Evolutionary conservation across 176 grass and related monocot genomes (phyloP), one percentile per base, ranked within the genome.

Genomic region (Tillandsia leiboldiana): DNA sequence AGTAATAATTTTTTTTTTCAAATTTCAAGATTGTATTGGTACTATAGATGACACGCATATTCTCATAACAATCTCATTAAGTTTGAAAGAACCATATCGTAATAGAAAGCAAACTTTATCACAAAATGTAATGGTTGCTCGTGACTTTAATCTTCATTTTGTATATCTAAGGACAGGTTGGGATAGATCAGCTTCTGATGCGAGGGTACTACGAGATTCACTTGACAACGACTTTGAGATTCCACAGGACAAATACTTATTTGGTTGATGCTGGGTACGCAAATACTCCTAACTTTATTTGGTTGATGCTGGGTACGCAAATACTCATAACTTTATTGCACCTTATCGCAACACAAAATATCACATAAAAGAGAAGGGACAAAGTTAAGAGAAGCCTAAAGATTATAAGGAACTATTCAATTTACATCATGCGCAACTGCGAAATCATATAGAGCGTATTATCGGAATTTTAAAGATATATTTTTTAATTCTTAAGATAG

Each of bases 301-400:
- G 20, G 20, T 20, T 20, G 20, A 20, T 20, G 0, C 20, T 20
- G 20, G 20, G 20, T 20, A 20, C 0, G 20, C 20, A 20, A 20
- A 20, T 20, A 20, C 20, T 20, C 0, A 0, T 20, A 15, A 52
- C 28, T 75, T 75, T 66, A 0, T 67, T 66, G 58, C 63, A 23
- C 70, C 70, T 49, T 73, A 71, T 22, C 20, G 48, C 11, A 58
- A 12, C 49, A 78, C 51, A 70, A 62, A 65, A 51, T 78, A 78
- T 22, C 75, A 78, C 59, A n/a, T 70, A 51, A 11, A 70, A 70
- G 51, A 78, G 51, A 20, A 78, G 61, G 67, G n/a, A 20, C 23
- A 52, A 66, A 50, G 13, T 42, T 0, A 10, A n/a, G 29, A 78
- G 28, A 63, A 17, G 14, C 48, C 27, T 53, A 23, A 67, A 17